Evolutionary conservation across 2,329 filamentous ascomycete species (phyloP), one percentile per base, ranked within the genome.

Genomic region (Botrytis sinoallii): DNA sequence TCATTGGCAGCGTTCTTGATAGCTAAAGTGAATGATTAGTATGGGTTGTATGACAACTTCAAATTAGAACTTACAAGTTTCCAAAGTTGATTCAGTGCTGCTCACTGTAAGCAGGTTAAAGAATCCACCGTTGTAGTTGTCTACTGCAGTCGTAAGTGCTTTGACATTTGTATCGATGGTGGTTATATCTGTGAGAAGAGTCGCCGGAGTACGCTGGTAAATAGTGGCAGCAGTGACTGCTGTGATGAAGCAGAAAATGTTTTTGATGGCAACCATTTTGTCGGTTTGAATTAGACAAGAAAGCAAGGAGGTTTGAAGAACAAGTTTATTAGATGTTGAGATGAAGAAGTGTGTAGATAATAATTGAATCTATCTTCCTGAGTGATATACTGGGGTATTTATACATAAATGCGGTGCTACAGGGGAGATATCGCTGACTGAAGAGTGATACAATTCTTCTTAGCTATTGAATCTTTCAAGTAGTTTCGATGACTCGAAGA

Each of bases 71-170:
- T 40, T 35, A 76, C 44, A 16, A 73, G 38, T 48, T 32, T 73
- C 75, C 20, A 77, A 66, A 1, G 40, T 73, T 25, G 22, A 42
- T 68, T 75, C 71, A 1, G 75, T 61, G 14, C 18, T 74, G 22
- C 25, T 60, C 48, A 77, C 55, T 29, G 74, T 35, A 20, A 75
- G 44, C 18, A 74, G 71, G 4, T 46, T 59, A 2, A 75, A 46
- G 10, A 77, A 20, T n/a, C 74, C 75, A 40, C 76, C 74, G 35
- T 71, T 75, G 74, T 84, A 85, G 66, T 80, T 79, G 29, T 80
- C 78, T 35, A 84, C 85, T 44, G 85, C 85, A 20, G 81, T 77
- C 78, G 85, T 85, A 68, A 85, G 86, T 29, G 85, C 84, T 74
- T 84, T 85, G 65, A 81, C 79, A 75, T 85, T 85, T 55, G 81